Evolutionary conservation across 495 filamentous ascomycete species (phyloP).

Genomic region (Diplogelasinospora grovesii): DNA sequence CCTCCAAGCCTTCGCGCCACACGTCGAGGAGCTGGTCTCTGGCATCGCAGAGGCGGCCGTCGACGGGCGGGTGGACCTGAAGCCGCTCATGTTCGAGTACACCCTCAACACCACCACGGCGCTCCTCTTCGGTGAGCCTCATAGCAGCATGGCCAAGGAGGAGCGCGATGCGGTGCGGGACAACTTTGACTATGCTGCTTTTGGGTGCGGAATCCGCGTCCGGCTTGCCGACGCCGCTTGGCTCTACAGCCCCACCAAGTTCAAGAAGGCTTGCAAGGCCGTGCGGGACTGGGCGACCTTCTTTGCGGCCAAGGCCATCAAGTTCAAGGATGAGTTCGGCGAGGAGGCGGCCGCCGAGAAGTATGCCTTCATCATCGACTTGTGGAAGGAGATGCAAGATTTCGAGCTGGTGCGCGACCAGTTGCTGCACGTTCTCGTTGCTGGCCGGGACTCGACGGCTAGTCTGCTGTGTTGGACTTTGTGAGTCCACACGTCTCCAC

Average conservation of each 20-base stretch:
- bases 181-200: conserved; percentile 26
- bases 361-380: conserved; percentile 38
- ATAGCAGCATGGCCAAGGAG: conserved; percentile 20
- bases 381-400: conserved; percentile 33
- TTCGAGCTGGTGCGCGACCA: conserved; percentile 43
- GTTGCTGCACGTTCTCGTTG: conserved; percentile 43
- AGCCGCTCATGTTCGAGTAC: conserved; percentile 44
- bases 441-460: conserved; percentile 49
- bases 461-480: conserved; percentile 44
- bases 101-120: conserved; percentile 42
- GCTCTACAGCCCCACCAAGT: conserved; percentile 42
- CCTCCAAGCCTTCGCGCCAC: conserved; percentile 16
- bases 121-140: conserved; percentile 41
- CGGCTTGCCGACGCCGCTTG: conserved; percentile 44
- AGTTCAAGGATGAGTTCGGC: conserved; percentile 18
- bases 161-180: conserved; percentile 9
- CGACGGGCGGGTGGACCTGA: conserved; percentile 34
- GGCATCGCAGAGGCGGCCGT: conserved; percentile 15
- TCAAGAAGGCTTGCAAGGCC: conserved; percentile 29
- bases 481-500: conserved; percentile 21
- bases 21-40: conserved; percentile 42
- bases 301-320: conserved; percentile 24
- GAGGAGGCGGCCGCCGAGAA: conserved; percentile 10
- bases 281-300: conserved; percentile 21
- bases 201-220: conserved; percentile 22